Conservation (phyloP, 2,329 filamentous ascomycete species). For the Alternaria tenuissima region DNA sequence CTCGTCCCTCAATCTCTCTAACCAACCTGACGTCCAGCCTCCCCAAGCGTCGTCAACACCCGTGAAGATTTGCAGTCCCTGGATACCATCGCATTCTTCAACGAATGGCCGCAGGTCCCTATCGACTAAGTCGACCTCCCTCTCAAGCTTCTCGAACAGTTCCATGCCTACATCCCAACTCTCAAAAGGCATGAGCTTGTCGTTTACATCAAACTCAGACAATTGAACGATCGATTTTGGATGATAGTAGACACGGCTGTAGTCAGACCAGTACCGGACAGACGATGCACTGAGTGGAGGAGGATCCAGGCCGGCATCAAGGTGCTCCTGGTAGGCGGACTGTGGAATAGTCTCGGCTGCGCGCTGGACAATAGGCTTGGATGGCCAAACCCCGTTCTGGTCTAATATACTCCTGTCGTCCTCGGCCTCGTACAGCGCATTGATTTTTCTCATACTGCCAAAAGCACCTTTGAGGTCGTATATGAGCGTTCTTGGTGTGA, state of each 20-base stretch:
- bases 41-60: slow-evolving; percentile 63
- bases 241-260: slow-evolving; percentile 90
- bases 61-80: slow-evolving; percentile 76
- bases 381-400: slow-evolving; percentile 43
- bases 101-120: slow-evolving; percentile 85
- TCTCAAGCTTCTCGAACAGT: slow-evolving; percentile 55
- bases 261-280: slow-evolving; percentile 98
- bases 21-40: slow-evolving; percentile 55
- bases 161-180: slow-evolving; percentile 60
- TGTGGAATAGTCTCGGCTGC: slow-evolving; percentile 67
- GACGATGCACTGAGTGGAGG: slow-evolving; percentile 71
- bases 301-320: slow-evolving; percentile 74
- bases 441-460: slow-evolving; percentile 85
- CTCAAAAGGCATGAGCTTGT: slow-evolving; percentile 81
- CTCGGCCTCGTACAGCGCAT: slow-evolving; percentile 79
- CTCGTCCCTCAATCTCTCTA: slow-evolving; percentile 81
- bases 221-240: slow-evolving; percentile 87
- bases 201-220: slow-evolving; percentile 81
- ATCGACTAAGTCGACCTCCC: slow-evolving; percentile 80
- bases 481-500: slow-evolving; percentile 87
- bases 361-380: slow-evolving; percentile 68
- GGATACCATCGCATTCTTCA: slow-evolving; percentile 92
- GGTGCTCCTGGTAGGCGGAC: slow-evolving; percentile 78
- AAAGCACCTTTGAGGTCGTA: slow-evolving; percentile 97
- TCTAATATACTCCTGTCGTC: slow-evolving; percentile 46